Percentiles rank a stretch among this genome's conserved stretches.
These are phyloP conservation scores for Pichia paraexigua DNA, from an alignment of 805 yeast genomes.

Conservation along the genomic window DNA sequence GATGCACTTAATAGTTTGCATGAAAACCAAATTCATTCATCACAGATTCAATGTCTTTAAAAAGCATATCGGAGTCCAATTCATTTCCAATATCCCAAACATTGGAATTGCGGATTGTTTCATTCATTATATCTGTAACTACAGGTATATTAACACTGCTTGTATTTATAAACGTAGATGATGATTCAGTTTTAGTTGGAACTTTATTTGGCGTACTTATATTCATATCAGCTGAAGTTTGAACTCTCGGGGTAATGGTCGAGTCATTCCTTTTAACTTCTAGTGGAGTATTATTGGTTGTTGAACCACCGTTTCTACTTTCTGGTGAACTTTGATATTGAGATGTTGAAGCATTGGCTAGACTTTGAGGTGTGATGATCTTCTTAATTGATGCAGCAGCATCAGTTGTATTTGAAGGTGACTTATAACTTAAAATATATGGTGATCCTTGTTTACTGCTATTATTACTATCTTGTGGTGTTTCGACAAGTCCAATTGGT, in stretches of 20 bases:
- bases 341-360: slow-evolving; percentile 9
- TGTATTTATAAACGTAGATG: neutral
- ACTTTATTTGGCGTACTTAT: neutral
- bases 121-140: neutral
- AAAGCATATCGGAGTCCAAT: slow-evolving; percentile 46
- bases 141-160: neutral
- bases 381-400: neutral
- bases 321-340: slow-evolving; percentile 6
- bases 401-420: slow-evolving; percentile 5
- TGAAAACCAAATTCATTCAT: slow-evolving; percentile 92
- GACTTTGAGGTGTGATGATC: slow-evolving; percentile 9
- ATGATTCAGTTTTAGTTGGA: neutral
- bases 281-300: slow-evolving; percentile 2
- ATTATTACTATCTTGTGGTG: slow-evolving; percentile 10
- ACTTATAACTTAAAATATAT: slow-evolving; percentile 8
- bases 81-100: slow-evolving; percentile 31
- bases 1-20: slow-evolving; percentile 31
- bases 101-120: slow-evolving; percentile 17
- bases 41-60: slow-evolving; percentile 81
- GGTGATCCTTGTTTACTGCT: slow-evolving; percentile 15
- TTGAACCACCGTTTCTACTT: neutral
- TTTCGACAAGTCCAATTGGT: slow-evolving; percentile 45
- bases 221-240: neutral
- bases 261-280: neutral
- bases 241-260: neutral